These are phyloP conservation scores for Xylaria sp. DNA, from an alignment of 2,329 filamentous ascomycete species.

Conservation along the genomic window DNA sequence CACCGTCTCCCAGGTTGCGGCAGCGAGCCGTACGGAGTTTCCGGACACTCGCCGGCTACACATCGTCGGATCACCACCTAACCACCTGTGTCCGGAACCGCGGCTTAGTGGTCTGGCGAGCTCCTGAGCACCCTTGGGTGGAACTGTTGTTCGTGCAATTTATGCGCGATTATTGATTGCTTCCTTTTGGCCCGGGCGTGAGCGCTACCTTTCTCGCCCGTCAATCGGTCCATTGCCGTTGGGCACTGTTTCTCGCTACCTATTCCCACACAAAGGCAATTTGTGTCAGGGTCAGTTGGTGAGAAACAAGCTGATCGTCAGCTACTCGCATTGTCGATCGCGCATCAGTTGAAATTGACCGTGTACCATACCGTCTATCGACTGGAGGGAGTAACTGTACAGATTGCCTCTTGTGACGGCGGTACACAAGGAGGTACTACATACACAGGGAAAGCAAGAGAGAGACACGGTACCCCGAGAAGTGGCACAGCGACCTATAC, in stretches of 20 bases:
- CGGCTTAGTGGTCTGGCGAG: background rate
- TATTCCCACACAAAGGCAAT: background rate
- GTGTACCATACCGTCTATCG: background rate
- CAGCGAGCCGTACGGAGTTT: conserved; percentile 30
- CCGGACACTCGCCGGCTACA: conserved; percentile 25
- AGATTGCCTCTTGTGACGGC: conserved; percentile 15
- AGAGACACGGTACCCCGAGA: background rate
- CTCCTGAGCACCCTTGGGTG: conserved; percentile 7
- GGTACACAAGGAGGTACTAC: background rate
- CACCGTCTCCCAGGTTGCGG: conserved; percentile 15
- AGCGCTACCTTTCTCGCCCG: conserved; percentile 13
- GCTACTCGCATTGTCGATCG: conserved; percentile 36
- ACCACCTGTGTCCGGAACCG: conserved; percentile 17
- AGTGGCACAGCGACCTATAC: conserved; percentile 9
- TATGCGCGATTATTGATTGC: conserved; percentile 32
- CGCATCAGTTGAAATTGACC: conserved; percentile 27
- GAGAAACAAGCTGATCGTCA: conserved; percentile 33
- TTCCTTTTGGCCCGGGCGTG: conserved; percentile 11
- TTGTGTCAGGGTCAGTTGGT: conserved; percentile 12
- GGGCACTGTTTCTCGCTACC: conserved; percentile 21
- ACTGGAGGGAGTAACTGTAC: background rate
- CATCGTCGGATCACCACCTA: conserved; percentile 4
- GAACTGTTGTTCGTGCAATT: conserved; percentile 12
- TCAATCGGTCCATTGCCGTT: conserved; percentile 8
- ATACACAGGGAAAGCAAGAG: background rate